Evolutionary conservation across 352 stramenopile species (phyloP).

Genomic region (Pythium chondricola): DNA sequence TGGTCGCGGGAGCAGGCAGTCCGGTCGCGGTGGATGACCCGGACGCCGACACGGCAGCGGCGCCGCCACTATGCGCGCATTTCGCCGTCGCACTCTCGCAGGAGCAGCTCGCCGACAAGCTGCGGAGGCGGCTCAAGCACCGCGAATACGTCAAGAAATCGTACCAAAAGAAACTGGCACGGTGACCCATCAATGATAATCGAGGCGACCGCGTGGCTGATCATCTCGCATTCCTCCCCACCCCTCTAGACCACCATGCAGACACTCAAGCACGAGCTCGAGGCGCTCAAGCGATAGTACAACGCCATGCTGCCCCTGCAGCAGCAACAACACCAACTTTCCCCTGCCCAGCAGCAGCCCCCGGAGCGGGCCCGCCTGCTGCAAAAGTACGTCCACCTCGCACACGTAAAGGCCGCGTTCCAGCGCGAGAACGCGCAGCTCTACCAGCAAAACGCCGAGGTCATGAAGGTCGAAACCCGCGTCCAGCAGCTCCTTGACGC

Average conservation of each 20-base stretch:
- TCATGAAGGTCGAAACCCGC: constrained; percentile 46
- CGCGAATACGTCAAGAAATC: constrained; percentile 65
- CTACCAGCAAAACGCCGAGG: constrained; percentile 37
- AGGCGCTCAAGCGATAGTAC: constrained; percentile 41
- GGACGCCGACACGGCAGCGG: too few relatives aligned
- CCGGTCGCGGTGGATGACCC: too few relatives aligned
- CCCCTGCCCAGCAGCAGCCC: background rate
- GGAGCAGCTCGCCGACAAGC: constrained; percentile 9
- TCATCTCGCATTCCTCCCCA: too few relatives aligned
- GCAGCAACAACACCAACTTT: background rate
- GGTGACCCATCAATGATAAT: too few relatives aligned
- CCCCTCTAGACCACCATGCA: constrained; percentile 47
- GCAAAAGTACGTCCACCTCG: constrained; percentile 38
- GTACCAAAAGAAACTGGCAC: constrained; percentile 71
- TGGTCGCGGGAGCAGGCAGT: too few relatives aligned
- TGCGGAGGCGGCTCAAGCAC: constrained; percentile 49
- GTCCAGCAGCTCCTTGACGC: constrained; percentile 50
- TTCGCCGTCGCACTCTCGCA: too few relatives aligned
- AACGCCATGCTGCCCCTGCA: constrained; percentile 20
- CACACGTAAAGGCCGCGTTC: constrained; percentile 36
- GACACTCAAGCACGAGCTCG: constrained; percentile 37
- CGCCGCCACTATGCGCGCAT: too few relatives aligned
- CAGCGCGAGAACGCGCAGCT: constrained; percentile 51
- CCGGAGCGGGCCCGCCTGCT: constrained; percentile 8
- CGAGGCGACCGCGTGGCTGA: too few relatives aligned